phyloP scores from a whole-genome alignment of 768 basidiomycete genomes.

The Phaffia tasmanica region DNA sequence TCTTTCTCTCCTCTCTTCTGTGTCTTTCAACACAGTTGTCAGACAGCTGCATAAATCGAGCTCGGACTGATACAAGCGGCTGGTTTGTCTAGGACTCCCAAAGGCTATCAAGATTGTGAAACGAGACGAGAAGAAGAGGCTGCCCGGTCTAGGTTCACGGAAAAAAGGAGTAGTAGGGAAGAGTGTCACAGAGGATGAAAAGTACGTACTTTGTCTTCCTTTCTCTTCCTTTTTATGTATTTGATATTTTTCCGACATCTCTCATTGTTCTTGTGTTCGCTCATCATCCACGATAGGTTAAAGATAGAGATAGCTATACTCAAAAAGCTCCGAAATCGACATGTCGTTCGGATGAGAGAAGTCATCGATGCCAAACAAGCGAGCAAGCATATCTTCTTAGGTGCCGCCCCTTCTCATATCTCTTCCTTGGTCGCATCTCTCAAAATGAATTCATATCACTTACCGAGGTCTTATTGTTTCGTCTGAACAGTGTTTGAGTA shows the following conservation, averaged over 20 bases:
- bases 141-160: constrained; percentile 41
- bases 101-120: constrained; percentile 42
- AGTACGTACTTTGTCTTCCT: neutral
- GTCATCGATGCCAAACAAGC: constrained; percentile 80
- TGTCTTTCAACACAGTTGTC: neutral
- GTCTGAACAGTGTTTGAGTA: constrained; percentile 74
- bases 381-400: constrained; percentile 82
- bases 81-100: neutral
- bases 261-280: neutral
- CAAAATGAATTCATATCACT: neutral
- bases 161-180: no score
- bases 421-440: neutral
- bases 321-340: constrained; percentile 86
- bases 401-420: constrained; percentile 40
- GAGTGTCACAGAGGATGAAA: no score
- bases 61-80: neutral
- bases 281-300: constrained; percentile 48
- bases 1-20: neutral
- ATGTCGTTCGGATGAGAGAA: constrained; percentile 79
- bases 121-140: constrained; percentile 52
- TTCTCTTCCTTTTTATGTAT: neutral
- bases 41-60: neutral
- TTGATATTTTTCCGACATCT: neutral
- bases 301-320: constrained; percentile 93
- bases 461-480: neutral